These are phyloP conservation scores for Cynanchum wilfordii DNA, from an alignment of 257 asterid genomes.

Conservation along the genomic window DNA sequence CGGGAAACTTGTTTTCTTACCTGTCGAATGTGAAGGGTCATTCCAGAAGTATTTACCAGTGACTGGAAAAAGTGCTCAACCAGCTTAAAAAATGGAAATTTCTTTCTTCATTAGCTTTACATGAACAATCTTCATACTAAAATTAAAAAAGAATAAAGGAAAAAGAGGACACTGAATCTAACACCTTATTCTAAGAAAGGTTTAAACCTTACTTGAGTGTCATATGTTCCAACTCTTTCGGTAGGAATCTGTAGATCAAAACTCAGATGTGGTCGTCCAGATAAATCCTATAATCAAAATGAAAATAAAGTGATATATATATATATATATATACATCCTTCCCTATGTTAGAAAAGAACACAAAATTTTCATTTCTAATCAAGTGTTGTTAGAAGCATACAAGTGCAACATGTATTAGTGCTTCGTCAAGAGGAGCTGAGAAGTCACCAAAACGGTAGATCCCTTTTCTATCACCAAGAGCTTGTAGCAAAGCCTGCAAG, in stretches of 20 bases:
- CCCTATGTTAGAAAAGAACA: neutral
- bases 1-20: conserved; percentile 27
- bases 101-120: neutral
- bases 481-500: conserved; percentile 77
- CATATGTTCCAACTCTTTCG: conserved; percentile 88
- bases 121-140: neutral
- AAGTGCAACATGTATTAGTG: conserved; percentile 85
- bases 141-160: neutral
- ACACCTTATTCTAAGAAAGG: neutral
- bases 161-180: neutral
- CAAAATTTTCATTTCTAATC: neutral
- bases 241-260: conserved; percentile 81
- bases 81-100: conserved; percentile 36
- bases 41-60: conserved; percentile 92
- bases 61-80: conserved; percentile 99
- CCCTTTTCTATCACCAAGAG: conserved; percentile 96
- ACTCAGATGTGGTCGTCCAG: conserved; percentile 89
- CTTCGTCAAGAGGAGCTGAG: conserved; percentile 98
- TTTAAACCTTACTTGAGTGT: conserved; percentile 60
- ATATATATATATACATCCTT: neutral
- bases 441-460: conserved; percentile 90
- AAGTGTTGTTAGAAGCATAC: conserved; percentile 33
- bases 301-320: neutral
- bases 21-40: conserved; percentile 98
- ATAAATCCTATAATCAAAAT: conserved; percentile 60